Conservation (phyloP, 805 yeast species). For the Kazachstania taianensis region DNA sequence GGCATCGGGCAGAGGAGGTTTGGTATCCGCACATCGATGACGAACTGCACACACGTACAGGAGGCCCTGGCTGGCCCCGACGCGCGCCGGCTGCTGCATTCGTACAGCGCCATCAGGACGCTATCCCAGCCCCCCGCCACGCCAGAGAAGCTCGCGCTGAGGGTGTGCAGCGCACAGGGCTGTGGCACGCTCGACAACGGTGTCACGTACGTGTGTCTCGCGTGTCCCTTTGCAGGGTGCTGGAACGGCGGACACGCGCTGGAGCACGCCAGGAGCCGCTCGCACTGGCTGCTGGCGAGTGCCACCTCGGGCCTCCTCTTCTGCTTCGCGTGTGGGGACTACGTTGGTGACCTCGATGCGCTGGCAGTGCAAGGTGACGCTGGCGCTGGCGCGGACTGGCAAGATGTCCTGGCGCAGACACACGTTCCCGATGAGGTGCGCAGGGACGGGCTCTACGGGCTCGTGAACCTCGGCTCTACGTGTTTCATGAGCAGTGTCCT, state of each 20-base stretch:
- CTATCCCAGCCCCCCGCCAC: too few species aligned
- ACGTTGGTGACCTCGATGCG: constrained; percentile 45
- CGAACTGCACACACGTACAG: constrained; percentile 24
- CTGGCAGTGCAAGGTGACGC: constrained; percentile 26
- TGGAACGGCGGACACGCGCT: constrained; percentile 39
- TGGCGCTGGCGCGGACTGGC: constrained; percentile 21
- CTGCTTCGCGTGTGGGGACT: constrained; percentile 72
- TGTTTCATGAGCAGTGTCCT: constrained; percentile 93
- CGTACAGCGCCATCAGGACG: too few species aligned
- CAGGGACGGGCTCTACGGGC: constrained; percentile 73
- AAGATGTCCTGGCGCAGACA: constrained; percentile 15
- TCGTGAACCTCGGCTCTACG: constrained; percentile 91
- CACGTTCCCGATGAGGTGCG: constrained; percentile 34
- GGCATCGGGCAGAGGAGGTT: too few species aligned
- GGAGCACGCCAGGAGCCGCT: constrained; percentile 36
- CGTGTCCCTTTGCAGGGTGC: constrained; percentile 73
- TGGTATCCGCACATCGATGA: too few species aligned
- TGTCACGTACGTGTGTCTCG: constrained; percentile 53
- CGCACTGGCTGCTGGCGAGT: constrained; percentile 59
- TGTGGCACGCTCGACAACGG: constrained; percentile 10
- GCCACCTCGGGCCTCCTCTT: constrained; percentile 56
- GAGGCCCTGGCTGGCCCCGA: too few species aligned
- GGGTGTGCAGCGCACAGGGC: too few species aligned
- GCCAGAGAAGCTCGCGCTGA: too few species aligned
- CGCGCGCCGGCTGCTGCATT: too few species aligned